Base-by-base conservation (phyloP, 805 yeast species). In the Kodamaea kakaduensis region DNA sequence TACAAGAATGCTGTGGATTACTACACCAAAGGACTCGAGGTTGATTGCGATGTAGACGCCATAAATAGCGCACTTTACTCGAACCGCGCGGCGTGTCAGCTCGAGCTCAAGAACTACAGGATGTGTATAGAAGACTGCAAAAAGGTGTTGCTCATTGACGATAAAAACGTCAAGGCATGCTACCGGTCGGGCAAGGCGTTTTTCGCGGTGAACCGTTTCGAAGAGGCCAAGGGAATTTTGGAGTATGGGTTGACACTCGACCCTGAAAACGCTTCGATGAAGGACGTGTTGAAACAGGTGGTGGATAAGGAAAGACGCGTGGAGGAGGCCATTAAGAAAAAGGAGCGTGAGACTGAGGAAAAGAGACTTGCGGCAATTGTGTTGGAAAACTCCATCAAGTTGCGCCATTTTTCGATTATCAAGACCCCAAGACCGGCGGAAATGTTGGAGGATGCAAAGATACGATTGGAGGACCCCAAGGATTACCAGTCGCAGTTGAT, bases 1-100 rank as follows among this genome's bases (percentile, higher is more conserved):
- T 93, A 74, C 60, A 71, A 75, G 37, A 77, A 77, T 44, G 98
- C 98, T 0, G 67, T 85, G 26, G 82, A 77, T 36, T 81, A 68
- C 50, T 93, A 93, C 51, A 78, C 81, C 21, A 79, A 84, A 52
- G 97, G 94, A 2, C 50, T 93, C 17, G 87, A 78, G 9, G 77
- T 84, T 23, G 73, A 77, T 30, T 77, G 87, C 51, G 77, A 70
- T 4, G 81, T 71, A 10, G 57, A 59, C 9, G 66, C 61, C 4
- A 61, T 87, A 17, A 75, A 75, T 23, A 72, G 77, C 3, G 78
- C 90, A 0, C 67, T 93, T 31, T 79, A 71, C 44, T 64, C 81
- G 37, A 93, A 93, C 57, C 72, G 96, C 41, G 95, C 97, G 1
- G 96, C 96, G 2, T 84, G 96, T 59, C 86, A 90, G 50, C 65